phyloP scores from a whole-genome alignment of 768 basidiomycete species.

The Trichaptum fuscoviolaceum region DNA sequence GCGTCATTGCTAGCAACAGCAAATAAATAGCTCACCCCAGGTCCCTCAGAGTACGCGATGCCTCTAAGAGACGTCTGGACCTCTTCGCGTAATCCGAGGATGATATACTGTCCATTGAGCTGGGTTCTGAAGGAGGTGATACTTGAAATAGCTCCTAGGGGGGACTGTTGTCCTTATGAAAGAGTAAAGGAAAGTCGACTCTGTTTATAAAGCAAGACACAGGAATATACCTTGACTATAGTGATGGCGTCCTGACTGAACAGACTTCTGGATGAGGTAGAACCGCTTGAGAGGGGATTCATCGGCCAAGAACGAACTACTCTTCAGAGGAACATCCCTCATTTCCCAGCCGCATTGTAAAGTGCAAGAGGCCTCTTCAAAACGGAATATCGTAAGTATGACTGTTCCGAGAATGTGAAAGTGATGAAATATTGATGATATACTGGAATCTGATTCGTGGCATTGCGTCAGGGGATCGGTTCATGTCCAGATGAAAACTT shows the following conservation, averaged over 20 bases:
- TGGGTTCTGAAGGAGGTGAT: neutral
- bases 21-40: neutral
- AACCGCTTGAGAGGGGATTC: neutral
- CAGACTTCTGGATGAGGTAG: too few relatives aligned
- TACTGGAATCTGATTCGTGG: neutral
- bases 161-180: neutral
- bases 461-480: neutral
- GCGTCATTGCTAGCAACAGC: neutral
- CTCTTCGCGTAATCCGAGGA: conserved; percentile 1
- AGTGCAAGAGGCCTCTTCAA: neutral
- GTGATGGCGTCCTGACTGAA: too few relatives aligned
- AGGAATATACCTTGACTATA: neutral
- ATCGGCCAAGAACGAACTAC: neutral
- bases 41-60: neutral
- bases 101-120: neutral
- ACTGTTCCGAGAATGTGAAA: neutral
- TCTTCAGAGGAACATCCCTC: neutral
- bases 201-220: neutral
- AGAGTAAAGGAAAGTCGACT: neutral
- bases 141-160: neutral
- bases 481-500: neutral
- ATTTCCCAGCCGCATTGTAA: neutral
- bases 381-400: neutral
- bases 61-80: neutral
- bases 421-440: neutral